phyloP scores from a whole-genome alignment of 1,284 basidiomycete species.

The Anthracocystis setariae region DNA sequence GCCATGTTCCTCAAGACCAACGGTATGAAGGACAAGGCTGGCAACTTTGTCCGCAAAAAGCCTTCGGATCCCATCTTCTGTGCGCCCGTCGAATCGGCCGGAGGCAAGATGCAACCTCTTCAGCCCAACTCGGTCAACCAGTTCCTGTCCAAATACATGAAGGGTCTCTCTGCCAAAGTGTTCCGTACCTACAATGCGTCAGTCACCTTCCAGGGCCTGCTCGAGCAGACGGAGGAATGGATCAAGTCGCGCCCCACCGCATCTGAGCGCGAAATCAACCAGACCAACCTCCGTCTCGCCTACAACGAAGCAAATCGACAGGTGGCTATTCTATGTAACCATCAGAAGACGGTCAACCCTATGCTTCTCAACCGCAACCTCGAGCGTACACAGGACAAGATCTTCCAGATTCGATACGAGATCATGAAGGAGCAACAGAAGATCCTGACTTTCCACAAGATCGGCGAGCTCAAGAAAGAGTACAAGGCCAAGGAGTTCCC shows the following conservation, averaged over 20 bases:
- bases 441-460: conserved; percentile 70
- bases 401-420: conserved; percentile 63
- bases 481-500: conserved; percentile 73
- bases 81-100: conserved; percentile 44
- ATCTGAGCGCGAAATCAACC: conserved; percentile 61
- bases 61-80: conserved; percentile 89
- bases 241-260: conserved; percentile 54
- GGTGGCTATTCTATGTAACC: conserved; percentile 67
- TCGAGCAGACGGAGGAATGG: conserved; percentile 66
- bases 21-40: conserved; percentile 57
- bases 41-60: conserved; percentile 83
- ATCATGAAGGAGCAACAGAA: conserved; percentile 66
- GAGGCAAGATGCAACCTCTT: conserved; percentile 51
- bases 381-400: conserved; percentile 56
- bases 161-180: conserved; percentile 66
- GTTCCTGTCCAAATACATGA: conserved; percentile 65
- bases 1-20: conserved; percentile 63
- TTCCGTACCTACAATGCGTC: conserved; percentile 68
- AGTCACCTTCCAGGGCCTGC: conserved; percentile 66
- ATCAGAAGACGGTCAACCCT: conserved; percentile 67
- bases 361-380: conserved; percentile 54
- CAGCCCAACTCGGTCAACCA: conserved; percentile 63
- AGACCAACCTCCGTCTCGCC: conserved; percentile 60
- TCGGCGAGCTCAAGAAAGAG: conserved; percentile 72
- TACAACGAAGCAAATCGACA: conserved; percentile 67